Percentiles rank a stretch among this genome's conserved stretches.
These are phyloP conservation scores for Elsinoe fawcettii DNA, from an alignment of 2,329 filamentous ascomycete genomes.

Conservation along the genomic window DNA sequence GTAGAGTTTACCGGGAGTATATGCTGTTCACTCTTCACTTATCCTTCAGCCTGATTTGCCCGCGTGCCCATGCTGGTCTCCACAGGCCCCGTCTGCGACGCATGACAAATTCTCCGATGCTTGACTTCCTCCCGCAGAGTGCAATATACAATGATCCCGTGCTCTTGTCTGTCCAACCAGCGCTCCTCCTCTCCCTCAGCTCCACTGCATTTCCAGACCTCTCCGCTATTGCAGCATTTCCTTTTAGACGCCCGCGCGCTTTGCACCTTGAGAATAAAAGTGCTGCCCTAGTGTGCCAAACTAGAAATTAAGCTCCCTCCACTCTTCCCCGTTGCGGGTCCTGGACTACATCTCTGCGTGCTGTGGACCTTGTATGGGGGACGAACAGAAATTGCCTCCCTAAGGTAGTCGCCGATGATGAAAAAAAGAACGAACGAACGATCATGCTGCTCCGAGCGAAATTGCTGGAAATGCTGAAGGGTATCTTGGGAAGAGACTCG, in stretches of 20 bases:
- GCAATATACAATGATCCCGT: background rate
- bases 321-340: background rate
- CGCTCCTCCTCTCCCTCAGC: background rate
- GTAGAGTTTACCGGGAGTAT: too few relatives aligned
- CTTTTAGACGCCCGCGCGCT: background rate
- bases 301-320: background rate
- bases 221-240: background rate
- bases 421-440: background rate
- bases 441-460: background rate
- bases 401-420: background rate
- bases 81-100: background rate
- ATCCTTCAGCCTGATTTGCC: background rate
- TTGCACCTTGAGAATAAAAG: too few relatives aligned
- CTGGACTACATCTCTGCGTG: background rate
- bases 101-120: background rate
- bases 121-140: background rate
- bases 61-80: background rate
- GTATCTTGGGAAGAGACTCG: conserved; percentile 2
- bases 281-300: background rate
- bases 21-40: too few relatives aligned
- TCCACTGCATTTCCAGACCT: background rate
- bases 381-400: background rate
- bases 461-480: background rate
- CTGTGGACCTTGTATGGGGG: background rate
- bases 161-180: background rate